Evolutionary conservation across 768 basidiomycete genomes (phyloP).

Genomic region (Mycena venus): DNA sequence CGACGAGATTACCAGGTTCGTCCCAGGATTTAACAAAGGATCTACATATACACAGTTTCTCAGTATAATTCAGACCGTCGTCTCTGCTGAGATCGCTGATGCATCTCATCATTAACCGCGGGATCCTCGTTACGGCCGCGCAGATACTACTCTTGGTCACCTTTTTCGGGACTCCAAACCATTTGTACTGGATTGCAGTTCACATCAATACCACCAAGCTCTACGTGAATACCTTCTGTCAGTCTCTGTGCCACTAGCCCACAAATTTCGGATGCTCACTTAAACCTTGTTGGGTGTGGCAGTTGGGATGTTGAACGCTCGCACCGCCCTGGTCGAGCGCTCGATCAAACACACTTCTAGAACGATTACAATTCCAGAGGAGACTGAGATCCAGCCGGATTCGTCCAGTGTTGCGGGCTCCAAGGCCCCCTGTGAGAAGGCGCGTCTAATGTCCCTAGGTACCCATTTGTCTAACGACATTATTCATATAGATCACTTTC

Average conservation of each 20-base stretch:
- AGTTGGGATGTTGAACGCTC: neutral
- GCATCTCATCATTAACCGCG: constrained; percentile 56
- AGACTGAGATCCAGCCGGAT: neutral
- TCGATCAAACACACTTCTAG: neutral
- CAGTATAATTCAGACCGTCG: constrained; percentile 45
- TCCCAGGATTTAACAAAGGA: neutral
- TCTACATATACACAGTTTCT: neutral
- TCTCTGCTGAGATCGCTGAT: constrained; percentile 52
- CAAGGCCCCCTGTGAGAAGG: neutral
- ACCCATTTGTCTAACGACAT: neutral
- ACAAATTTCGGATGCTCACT: neutral
- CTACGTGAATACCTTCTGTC: constrained; percentile 64
- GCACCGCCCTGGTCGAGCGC: neutral
- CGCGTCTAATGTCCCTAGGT: neutral
- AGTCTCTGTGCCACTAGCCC: constrained; percentile 41
- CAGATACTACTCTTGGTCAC: constrained; percentile 55
- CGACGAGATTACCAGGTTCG: constrained; percentile 52
- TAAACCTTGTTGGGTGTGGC: neutral
- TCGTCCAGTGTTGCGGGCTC: neutral
- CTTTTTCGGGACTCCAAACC: constrained; percentile 52
- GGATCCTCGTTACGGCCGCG: constrained; percentile 58
- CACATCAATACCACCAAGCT: constrained; percentile 62
- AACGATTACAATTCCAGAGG: neutral
- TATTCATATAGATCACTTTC: neutral
- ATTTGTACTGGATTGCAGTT: constrained; percentile 59